Conservation (phyloP, 441 rosid species). For the Arabidopsis hybrid region DNA sequence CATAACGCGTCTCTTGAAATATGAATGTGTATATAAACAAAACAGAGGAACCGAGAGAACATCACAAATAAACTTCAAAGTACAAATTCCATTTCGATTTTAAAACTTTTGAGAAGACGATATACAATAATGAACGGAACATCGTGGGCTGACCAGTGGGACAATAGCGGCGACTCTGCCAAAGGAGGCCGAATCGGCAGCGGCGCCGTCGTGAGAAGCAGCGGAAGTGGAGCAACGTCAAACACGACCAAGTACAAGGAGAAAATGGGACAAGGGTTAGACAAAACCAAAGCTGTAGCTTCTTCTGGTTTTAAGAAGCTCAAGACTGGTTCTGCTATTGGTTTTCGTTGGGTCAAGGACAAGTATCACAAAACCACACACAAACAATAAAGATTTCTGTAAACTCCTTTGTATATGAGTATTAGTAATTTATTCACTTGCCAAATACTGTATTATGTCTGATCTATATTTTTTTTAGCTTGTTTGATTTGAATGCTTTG, state of each 20-base stretch:
- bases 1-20: constrained; percentile 17
- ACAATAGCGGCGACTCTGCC: constrained; percentile 54
- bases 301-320: constrained; percentile 75
- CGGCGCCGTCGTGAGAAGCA: constrained; percentile 31
- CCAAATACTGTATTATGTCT: constrained; percentile 1
- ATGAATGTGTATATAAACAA: constrained; percentile 27
- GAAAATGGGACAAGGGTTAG: constrained; percentile 74
- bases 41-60: constrained; percentile 12
- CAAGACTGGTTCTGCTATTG: constrained; percentile 68
- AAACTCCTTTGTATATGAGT: constrained; percentile 1
- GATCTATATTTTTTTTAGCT: not conserved
- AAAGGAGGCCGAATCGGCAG: constrained; percentile 36
- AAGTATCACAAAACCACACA: constrained; percentile 74
- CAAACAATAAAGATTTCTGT: constrained; percentile 37
- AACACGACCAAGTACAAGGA: constrained; percentile 67
- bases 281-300: constrained; percentile 73
- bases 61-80: not conserved
- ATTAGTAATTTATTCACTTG: not conserved
- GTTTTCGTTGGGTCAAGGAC: constrained; percentile 79
- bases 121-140: constrained; percentile 47
- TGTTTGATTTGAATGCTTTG: constrained; percentile 7
- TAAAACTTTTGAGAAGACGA: no score
- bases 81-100: no score
- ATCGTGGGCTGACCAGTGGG: constrained; percentile 96
- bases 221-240: constrained; percentile 37